Evolutionary conservation across 1,139 yeast genomes (phyloP).

Genomic region (Ashbya aceris): DNA sequence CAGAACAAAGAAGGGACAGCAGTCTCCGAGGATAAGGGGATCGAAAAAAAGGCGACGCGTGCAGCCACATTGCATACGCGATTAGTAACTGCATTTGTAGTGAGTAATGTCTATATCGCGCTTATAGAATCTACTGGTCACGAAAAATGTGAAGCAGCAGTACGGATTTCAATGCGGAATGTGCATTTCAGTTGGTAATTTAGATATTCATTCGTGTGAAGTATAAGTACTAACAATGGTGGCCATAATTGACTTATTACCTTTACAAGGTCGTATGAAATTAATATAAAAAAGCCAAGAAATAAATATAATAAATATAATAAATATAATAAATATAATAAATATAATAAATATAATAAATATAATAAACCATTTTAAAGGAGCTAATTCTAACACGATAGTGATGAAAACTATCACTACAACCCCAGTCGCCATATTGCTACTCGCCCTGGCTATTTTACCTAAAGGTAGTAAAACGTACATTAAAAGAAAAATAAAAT

Average conservation of each 20-base stretch:
- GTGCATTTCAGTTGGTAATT: not conserved
- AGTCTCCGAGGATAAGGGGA: not conserved
- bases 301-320: too few species aligned
- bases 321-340: too few species aligned
- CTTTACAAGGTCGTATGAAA: too few species aligned
- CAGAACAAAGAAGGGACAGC: not conserved
- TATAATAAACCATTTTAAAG: not conserved
- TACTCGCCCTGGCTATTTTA: not conserved
- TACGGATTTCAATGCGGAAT: not conserved
- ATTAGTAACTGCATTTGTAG: not conserved
- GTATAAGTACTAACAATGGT: not conserved
- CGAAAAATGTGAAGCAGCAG: too few species aligned
- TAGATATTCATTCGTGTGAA: not conserved
- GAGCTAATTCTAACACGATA: not conserved
- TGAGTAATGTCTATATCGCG: not conserved
- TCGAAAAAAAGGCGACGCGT: not conserved
- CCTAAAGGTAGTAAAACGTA: not conserved
- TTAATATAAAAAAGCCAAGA: too few species aligned
- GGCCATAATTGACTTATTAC: not conserved
- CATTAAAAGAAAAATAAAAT: not conserved
- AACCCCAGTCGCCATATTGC: not conserved
- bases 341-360: too few species aligned
- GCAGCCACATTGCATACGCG: not conserved
- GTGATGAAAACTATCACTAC: not conserved
- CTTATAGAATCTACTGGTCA: not conserved